Base-by-base conservation (phyloP, 2,329 filamentous ascomycete genomes). In the Scedosporium dehoogii region DNA sequence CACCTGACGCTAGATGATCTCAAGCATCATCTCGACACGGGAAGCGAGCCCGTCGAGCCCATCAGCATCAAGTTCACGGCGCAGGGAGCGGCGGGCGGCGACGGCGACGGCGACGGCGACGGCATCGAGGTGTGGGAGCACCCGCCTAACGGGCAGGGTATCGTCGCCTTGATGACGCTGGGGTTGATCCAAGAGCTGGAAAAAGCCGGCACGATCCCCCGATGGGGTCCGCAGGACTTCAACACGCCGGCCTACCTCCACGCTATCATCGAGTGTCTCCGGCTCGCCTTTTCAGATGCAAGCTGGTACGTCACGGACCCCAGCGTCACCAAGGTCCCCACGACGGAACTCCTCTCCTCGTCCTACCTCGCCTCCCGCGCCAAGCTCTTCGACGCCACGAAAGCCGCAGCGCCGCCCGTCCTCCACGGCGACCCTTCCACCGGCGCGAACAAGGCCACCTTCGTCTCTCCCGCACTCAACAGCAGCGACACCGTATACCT, bases 401-500 rank as follows among this genome's bases (percentile, higher is more conserved):
- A 83, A 61, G 80, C 90, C 0, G 88, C 89, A 69, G 74, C 88
- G 0, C 89, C 89, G 67, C 73, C 79, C 0, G 73, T 88, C 1
- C 76, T 84, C 53, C 89, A 91, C 70, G 93, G 92, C 62, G 69
- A 77, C 25, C 80, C 79, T 0, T 65, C 69, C 0, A 6, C 10
- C 1, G 48, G 48, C 48, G 21, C 27, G 48, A 21, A 12, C 48
- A 21, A 21, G 16, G 44, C 16, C 44, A 7, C 44, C 48, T 90
- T 72, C 41, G 63, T 68, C 2, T 91, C 72, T 1, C 92, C 92
- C 0, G 93, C 93, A 0, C 85, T 96, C 64, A 87, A 87, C 65
- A 89, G 89, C 74, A 90, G 88, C 72, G 94, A 99, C 73, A 97
- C 94, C 0, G 94, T 97, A 29, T 97, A 97, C 78, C 96, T 97